phyloP scores from a whole-genome alignment of 2,329 filamentous ascomycete species.

The Alternaria conjuncta region DNA sequence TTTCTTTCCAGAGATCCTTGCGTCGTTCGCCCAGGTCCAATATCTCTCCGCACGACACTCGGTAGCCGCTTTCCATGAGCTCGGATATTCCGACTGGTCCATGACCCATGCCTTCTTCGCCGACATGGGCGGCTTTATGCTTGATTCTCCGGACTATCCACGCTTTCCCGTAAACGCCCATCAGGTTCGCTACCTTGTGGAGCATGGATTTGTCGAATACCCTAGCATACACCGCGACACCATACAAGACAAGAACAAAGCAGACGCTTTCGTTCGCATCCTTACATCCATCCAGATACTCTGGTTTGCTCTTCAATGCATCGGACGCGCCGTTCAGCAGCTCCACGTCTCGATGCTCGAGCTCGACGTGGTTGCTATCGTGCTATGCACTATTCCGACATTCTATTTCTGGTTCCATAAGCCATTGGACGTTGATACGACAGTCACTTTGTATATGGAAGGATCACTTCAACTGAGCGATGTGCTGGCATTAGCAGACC shows the following conservation, averaged over 20 bases:
- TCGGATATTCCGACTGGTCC: not conserved
- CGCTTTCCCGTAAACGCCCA: not conserved
- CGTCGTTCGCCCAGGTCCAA: not conserved
- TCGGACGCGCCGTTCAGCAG: not conserved
- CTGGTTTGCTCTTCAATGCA: not conserved
- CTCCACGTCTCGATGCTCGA: not conserved
- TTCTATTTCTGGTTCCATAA: not conserved
- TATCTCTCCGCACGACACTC: not conserved
- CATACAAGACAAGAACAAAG: not conserved
- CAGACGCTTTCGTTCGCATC: not conserved
- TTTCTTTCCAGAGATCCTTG: not conserved
- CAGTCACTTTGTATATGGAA: accelerated
- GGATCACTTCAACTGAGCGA: not conserved
- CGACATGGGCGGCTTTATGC: not conserved
- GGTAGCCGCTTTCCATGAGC: accelerated
- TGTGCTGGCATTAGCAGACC: not conserved
- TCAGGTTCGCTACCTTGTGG: not conserved
- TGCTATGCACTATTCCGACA: not conserved
- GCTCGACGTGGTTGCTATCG: not conserved
- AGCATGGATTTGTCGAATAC: not conserved
- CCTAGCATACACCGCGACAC: not conserved
- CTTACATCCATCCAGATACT: not conserved
- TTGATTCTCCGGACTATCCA: not conserved
- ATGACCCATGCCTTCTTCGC: not conserved
- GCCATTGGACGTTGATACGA: not conserved